phyloP scores from a whole-genome alignment of 2,329 filamentous ascomycete genomes.

The Pezizomycotina sp. region DNA sequence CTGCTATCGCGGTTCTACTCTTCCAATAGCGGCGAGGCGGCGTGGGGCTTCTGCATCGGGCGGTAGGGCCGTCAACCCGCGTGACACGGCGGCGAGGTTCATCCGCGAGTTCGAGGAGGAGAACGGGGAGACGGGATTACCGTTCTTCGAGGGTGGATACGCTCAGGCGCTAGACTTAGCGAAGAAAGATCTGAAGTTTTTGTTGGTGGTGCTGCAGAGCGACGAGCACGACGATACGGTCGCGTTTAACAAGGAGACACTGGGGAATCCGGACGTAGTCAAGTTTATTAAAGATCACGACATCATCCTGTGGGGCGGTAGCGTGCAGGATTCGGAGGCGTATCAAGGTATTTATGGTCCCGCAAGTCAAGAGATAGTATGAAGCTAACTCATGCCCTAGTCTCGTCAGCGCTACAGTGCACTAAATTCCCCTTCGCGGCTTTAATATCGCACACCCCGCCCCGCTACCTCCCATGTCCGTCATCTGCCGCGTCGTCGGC shows the following conservation, averaged over 20 bases:
- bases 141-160: constrained; percentile 76
- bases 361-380: not conserved
- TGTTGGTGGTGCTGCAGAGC: constrained; percentile 74
- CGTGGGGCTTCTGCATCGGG: constrained; percentile 29
- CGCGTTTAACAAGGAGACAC: constrained; percentile 63
- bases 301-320: constrained; percentile 81
- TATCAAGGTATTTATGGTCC: constrained; percentile 42
- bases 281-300: constrained; percentile 65
- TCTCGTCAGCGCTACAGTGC: constrained; percentile 69
- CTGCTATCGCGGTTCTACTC: constrained; percentile 33
- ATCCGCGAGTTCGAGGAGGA: constrained; percentile 90
- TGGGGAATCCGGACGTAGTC: constrained; percentile 58
- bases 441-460: constrained; percentile 68
- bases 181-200: constrained; percentile 78
- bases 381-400: constrained; percentile 27
- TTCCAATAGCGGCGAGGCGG: constrained; percentile 12
- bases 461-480: constrained; percentile 63
- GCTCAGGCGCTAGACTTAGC: constrained; percentile 80
- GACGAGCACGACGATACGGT: constrained; percentile 89
- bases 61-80: constrained; percentile 60
- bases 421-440: constrained; percentile 87
- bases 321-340: constrained; percentile 79
- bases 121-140: constrained; percentile 53
- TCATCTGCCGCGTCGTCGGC: constrained; percentile 63
- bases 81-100: constrained; percentile 76